These are phyloP conservation scores for Isatis lusitanica DNA, from an alignment of 441 rosid species.

Conservation along the genomic window DNA sequence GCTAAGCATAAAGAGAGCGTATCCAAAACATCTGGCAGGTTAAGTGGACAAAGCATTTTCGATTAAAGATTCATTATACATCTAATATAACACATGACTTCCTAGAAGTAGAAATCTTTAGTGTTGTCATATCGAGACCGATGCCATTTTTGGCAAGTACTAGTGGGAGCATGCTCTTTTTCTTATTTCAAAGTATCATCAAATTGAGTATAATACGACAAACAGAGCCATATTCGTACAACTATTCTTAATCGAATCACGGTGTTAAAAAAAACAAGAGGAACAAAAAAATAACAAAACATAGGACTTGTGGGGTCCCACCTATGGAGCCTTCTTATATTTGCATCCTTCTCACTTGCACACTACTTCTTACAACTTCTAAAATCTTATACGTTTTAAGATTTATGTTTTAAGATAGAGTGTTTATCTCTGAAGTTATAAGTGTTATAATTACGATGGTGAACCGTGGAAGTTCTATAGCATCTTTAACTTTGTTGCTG, in stretches of 20 bases:
- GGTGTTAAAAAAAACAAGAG: background rate
- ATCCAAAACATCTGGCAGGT: constrained; percentile 23
- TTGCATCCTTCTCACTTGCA: background rate
- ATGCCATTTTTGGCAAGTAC: constrained; percentile 43
- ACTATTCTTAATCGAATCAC: constrained; percentile 20
- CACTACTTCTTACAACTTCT: background rate
- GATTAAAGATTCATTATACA: constrained; percentile 17
- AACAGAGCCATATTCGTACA: constrained; percentile 29
- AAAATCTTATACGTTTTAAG: background rate
- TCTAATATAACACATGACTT: constrained; percentile 22
- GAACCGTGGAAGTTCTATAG: constrained; percentile 32
- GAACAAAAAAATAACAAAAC: background rate
- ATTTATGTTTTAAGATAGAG: background rate
- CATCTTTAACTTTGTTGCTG: constrained; percentile 18
- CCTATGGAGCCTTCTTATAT: constrained; percentile 38
- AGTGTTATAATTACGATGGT: constrained; percentile 22
- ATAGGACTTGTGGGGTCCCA: constrained; percentile 25
- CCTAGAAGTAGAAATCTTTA: constrained; percentile 31
- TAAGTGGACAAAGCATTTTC: constrained; percentile 56
- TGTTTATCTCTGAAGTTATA: background rate
- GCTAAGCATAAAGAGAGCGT: background rate
- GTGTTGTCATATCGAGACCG: constrained; percentile 47
- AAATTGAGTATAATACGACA: constrained; percentile 27
- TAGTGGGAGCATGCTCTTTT: constrained; percentile 37
- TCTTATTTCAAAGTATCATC: constrained; percentile 14